A percentile compares a stretch with the other conserved stretches of the same genome.
phyloP scores from a whole-genome alignment of 768 basidiomycete genomes.

The Cyclocybe aegerita region DNA sequence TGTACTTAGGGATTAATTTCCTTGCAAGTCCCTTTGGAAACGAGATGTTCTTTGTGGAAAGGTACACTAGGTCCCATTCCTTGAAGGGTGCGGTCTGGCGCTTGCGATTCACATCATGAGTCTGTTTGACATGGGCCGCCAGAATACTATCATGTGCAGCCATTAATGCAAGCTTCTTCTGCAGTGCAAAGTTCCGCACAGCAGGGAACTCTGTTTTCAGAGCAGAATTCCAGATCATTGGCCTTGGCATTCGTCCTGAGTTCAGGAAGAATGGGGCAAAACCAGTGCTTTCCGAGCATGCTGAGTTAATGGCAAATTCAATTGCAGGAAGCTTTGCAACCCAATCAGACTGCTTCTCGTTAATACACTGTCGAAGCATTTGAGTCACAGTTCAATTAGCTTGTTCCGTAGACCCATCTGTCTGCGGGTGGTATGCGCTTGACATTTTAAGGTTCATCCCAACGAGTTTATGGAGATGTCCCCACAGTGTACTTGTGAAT shows the following conservation, averaged over 20 bases:
- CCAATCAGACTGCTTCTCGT: slow-evolving; percentile 30
- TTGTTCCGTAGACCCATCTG: slow-evolving; percentile 24
- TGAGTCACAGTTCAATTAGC: slow-evolving; percentile 30
- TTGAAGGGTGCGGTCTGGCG: slow-evolving; percentile 8
- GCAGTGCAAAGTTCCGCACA: slow-evolving; percentile 11
- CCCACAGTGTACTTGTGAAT: slow-evolving; percentile 45
- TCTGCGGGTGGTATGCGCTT: no score
- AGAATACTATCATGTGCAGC: slow-evolving; percentile 31
- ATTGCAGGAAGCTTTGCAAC: slow-evolving; percentile 22
- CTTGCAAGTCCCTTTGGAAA: slow-evolving; percentile 15
- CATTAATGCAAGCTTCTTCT: slow-evolving; percentile 18
- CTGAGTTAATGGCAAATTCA: slow-evolving; percentile 16
- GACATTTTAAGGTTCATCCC: slow-evolving; percentile 28
- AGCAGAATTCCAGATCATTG: slow-evolving; percentile 15
- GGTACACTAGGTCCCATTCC: slow-evolving; percentile 11
- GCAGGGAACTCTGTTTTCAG: slow-evolving; percentile 12
- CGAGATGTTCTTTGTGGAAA: slow-evolving; percentile 14
- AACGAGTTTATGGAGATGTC: slow-evolving; percentile 23
- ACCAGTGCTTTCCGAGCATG: slow-evolving; percentile 13
- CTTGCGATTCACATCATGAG: slow-evolving; percentile 21
- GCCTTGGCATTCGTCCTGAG: slow-evolving; percentile 4
- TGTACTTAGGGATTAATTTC: slow-evolving; percentile 17
- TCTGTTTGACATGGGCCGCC: slow-evolving; percentile 26
- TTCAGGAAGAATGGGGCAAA: slow-evolving; percentile 19
- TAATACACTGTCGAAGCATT: slow-evolving; percentile 26